Conservation (phyloP, 2,329 filamentous ascomycete species). For the Talaromyces rugulosus region DNA sequence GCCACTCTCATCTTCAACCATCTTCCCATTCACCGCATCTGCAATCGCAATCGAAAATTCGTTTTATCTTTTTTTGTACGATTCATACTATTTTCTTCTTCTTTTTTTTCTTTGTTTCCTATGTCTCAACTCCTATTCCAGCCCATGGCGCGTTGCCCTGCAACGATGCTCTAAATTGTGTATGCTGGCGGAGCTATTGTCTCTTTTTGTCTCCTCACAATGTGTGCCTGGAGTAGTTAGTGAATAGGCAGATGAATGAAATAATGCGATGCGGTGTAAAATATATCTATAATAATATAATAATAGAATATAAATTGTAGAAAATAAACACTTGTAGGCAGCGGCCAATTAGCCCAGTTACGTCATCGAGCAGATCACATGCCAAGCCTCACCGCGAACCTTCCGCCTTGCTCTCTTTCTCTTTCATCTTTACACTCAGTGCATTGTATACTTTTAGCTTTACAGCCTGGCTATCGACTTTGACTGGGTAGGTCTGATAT, state of each 20-base stretch:
- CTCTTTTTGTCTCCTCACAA: neutral
- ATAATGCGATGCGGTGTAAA: neutral
- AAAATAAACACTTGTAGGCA: too few relatives aligned
- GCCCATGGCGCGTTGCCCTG: neutral
- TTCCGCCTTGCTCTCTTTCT: neutral
- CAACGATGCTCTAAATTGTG: neutral
- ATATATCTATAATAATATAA: too few relatives aligned
- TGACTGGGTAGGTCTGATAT: neutral
- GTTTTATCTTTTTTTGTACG: neutral
- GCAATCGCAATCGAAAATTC: neutral
- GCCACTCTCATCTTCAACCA: neutral
- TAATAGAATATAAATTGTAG: too few relatives aligned
- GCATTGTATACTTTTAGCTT: neutral
- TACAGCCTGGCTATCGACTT: neutral
- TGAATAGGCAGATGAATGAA: neutral
- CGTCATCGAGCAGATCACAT: constrained; percentile 2
- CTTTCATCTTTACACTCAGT: neutral
- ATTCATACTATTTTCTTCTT: neutral
- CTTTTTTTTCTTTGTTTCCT: neutral
- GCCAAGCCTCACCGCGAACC: neutral
- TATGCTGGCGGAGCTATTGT: neutral
- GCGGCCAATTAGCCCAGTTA: neutral
- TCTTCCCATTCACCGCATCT: neutral
- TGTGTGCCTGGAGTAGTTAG: neutral
- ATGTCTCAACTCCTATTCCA: neutral